Conservation (phyloP, 345 rosid species). For the Euclidium syriacum region DNA sequence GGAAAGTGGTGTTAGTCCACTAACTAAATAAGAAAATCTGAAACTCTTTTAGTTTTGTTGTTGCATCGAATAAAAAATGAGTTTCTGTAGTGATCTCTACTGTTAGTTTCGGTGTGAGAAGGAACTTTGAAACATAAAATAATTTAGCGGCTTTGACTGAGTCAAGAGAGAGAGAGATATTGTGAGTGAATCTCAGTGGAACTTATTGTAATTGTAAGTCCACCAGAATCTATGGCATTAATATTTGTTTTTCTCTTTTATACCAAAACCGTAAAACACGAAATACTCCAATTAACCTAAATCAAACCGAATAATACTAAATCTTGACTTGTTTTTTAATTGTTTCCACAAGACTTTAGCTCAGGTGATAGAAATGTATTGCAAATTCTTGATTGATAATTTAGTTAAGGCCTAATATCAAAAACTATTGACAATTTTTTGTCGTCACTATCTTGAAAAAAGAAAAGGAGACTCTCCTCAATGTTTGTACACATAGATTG, state of each 20-base stretch:
- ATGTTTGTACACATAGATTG: not conserved
- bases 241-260: too few species aligned
- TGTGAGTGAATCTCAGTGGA: not conserved
- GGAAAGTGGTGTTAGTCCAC: not conserved
- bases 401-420: too few species aligned
- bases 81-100: conserved; percentile 17
- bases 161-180: not conserved
- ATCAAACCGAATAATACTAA: too few species aligned
- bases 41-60: not conserved
- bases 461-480: not conserved
- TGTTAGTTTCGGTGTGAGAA: conserved; percentile 19
- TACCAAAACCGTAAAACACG: too few species aligned
- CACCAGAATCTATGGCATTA: too few species aligned
- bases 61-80: conserved; percentile 3
- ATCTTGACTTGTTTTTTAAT: too few species aligned
- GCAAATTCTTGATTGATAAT: too few species aligned
- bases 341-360: too few species aligned
- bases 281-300: too few species aligned
- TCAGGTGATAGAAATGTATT: too few species aligned
- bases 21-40: not conserved
- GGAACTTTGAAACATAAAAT: conserved; percentile 4
- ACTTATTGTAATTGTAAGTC: too few species aligned
- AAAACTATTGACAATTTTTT: too few species aligned
- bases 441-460: conserved; percentile 7
- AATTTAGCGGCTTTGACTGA: conserved; percentile 2